Percentiles rank a stretch among this genome's conserved stretches.
Evolutionary conservation across 306 rosid species (phyloP).

Genomic region (Lagenaria siceraria): DNA sequence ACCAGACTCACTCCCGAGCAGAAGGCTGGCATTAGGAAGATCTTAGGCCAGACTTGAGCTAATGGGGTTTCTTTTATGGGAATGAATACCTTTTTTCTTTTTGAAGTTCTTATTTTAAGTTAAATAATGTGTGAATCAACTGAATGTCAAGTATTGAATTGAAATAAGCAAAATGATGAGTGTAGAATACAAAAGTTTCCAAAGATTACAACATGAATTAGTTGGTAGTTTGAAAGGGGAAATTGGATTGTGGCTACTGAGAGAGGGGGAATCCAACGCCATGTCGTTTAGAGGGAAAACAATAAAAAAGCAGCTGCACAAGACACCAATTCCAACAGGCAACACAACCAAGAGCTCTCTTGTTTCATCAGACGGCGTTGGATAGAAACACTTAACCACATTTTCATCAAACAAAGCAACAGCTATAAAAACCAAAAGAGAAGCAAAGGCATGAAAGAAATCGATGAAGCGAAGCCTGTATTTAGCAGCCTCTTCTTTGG

Average conservation of each 20-base stretch:
- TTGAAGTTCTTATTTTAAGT: not conserved
- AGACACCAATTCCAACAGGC: conserved; percentile 56
- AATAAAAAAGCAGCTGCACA: conserved; percentile 46
- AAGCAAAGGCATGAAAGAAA: conserved; percentile 50
- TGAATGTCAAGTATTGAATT: not conserved
- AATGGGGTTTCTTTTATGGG: not conserved
- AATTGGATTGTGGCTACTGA: conserved; percentile 4
- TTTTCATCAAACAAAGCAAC: conserved; percentile 55
- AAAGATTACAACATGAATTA: not conserved
- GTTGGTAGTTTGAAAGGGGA: not conserved
- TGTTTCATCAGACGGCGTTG: conserved; percentile 40
- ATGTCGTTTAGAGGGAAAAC: conserved; percentile 49
- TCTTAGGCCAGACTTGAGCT: not conserved
- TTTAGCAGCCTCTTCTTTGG: conserved; percentile 28
- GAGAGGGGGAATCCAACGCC: conserved; percentile 80
- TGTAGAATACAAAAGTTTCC: not conserved
- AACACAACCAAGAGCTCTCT: conserved; percentile 44
- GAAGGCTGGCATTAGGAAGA: conserved; percentile 1
- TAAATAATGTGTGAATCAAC: not conserved
- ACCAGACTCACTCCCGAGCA: conserved; percentile 9
- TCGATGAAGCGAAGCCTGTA: conserved; percentile 38
- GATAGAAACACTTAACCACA: conserved; percentile 54
- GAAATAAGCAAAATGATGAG: not conserved
- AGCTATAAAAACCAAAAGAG: conserved; percentile 53
- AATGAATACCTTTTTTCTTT: not conserved